Percentiles rank a stretch among this genome's conserved stretches.
These are phyloP conservation scores for Eucalyptus erythrocorys DNA, from an alignment of 345 rosid genomes.

Conservation along the genomic window DNA sequence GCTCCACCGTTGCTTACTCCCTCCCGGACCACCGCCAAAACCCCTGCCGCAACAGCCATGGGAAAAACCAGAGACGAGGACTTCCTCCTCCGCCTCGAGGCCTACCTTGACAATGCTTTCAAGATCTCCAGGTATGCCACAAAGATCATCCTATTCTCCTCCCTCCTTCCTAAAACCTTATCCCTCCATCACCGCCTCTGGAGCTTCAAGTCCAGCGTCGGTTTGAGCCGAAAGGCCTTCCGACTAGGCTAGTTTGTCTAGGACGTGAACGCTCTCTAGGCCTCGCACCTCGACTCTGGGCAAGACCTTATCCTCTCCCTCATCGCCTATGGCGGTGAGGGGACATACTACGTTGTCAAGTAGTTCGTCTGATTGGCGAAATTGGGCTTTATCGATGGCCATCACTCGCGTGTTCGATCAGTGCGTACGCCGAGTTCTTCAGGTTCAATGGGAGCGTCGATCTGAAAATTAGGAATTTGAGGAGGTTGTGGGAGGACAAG, in stretches of 20 bases:
- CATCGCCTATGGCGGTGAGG: no score
- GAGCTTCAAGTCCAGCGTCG: rapidly evolving
- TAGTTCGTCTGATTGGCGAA: rapidly evolving
- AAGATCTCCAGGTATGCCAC: no score
- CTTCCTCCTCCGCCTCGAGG: not conserved
- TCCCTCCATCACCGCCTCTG: not conserved
- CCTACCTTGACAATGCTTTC: not conserved
- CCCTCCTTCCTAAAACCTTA: not conserved
- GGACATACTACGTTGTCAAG: rapidly evolving
- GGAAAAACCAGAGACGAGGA: rapidly evolving
- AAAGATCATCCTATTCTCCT: not conserved
- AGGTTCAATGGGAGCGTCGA: rapidly evolving
- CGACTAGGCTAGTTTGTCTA: rapidly evolving
- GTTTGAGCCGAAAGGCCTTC: not conserved
- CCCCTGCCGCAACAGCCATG: rapidly evolving
- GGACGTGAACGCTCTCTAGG: rapidly evolving
- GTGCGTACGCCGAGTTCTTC: no score
- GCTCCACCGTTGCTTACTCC: rapidly evolving
- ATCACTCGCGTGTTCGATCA: no score
- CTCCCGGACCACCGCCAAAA: not conserved
- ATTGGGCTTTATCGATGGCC: no score
- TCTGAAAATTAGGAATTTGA: no score
- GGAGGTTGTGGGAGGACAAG: no score
- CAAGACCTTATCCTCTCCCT: rapidly evolving
- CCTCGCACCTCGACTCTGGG: no score